Percentiles rank a stretch among this genome's conserved stretches.
Conservation (phyloP, 192 early-diverging fungal genomes). For the Gryganskiella cystojenkinii region DNA sequence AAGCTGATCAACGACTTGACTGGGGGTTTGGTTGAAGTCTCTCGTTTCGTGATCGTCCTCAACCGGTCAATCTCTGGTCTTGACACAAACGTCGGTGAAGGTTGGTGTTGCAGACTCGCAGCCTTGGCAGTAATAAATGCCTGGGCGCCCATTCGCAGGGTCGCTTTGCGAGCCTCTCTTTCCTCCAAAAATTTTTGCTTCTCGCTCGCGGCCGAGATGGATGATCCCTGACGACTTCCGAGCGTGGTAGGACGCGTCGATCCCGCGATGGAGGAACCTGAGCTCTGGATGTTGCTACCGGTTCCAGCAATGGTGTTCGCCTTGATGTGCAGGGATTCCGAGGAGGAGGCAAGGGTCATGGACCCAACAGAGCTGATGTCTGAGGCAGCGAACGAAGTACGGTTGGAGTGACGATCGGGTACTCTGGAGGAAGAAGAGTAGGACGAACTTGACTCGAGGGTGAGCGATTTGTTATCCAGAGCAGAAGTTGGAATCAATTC, state of each 20-base stretch:
- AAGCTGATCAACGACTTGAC: constrained; percentile 47
- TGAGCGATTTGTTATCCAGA: no score
- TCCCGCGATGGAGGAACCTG: background rate
- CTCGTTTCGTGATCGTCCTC: constrained; percentile 31
- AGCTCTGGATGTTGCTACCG: background rate
- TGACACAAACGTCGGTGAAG: constrained; percentile 11
- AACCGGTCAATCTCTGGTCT: constrained; percentile 46
- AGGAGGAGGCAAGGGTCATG: constrained; percentile 16
- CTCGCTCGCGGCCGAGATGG: background rate
- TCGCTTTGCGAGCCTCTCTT: constrained; percentile 23
- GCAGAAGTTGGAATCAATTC: background rate
- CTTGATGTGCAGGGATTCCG: constrained; percentile 21
- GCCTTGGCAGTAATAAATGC: constrained; percentile 25
- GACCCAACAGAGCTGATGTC: constrained; percentile 27
- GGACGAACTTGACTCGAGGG: no score
- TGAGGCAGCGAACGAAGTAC: constrained; percentile 3
- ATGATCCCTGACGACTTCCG: background rate
- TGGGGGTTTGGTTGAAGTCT: constrained; percentile 24
- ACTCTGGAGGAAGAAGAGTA: background rate
- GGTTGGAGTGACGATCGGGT: background rate
- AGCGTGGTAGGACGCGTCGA: background rate
- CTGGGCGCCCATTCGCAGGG: constrained; percentile 19
- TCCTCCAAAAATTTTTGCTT: constrained; percentile 25
- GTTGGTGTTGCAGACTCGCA: constrained; percentile 19
- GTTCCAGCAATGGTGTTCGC: background rate